Evolutionary conservation across 768 basidiomycete species (phyloP).

Genomic region (Agaricus blazei): DNA sequence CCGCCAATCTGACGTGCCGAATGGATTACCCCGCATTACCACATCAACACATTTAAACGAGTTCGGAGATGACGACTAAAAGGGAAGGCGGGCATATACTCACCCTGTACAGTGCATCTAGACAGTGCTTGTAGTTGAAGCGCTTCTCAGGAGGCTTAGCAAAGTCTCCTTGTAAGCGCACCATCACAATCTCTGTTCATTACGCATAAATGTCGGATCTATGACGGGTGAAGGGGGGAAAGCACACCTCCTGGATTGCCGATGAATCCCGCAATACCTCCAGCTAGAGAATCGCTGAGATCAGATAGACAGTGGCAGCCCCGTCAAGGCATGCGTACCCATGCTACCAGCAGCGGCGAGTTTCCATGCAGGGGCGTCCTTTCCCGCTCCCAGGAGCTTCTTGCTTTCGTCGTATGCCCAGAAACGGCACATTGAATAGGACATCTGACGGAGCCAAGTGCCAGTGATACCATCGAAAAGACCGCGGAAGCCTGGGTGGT

Average conservation of each 20-base stretch:
- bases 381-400: conserved; percentile 69
- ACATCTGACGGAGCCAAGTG: conserved; percentile 90
- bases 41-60: background rate
- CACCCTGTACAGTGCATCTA: conserved; percentile 84
- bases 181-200: conserved; percentile 70
- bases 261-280: conserved; percentile 80
- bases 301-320: background rate
- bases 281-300: conserved; percentile 44
- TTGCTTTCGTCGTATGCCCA: conserved; percentile 93
- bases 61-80: conserved; percentile 1
- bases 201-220: background rate
- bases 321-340: conserved; percentile 46
- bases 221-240: background rate
- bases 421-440: conserved; percentile 88
- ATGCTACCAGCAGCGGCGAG: conserved; percentile 79
- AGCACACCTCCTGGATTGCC: conserved; percentile 77
- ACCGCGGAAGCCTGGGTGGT: conserved; percentile 50
- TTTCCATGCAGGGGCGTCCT: conserved; percentile 75
- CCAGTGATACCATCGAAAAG: conserved; percentile 85
- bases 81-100: conserved; percentile 22
- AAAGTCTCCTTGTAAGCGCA: conserved; percentile 87
- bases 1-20: background rate
- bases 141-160: conserved; percentile 85
- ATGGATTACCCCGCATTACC: conserved; percentile 12
- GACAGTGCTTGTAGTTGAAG: conserved; percentile 86